Percentiles rank a stretch among this genome's conserved stretches.
These are phyloP conservation scores for Pouteria campechiana DNA, from an alignment of 179 eudicot species.

Conservation along the genomic window DNA sequence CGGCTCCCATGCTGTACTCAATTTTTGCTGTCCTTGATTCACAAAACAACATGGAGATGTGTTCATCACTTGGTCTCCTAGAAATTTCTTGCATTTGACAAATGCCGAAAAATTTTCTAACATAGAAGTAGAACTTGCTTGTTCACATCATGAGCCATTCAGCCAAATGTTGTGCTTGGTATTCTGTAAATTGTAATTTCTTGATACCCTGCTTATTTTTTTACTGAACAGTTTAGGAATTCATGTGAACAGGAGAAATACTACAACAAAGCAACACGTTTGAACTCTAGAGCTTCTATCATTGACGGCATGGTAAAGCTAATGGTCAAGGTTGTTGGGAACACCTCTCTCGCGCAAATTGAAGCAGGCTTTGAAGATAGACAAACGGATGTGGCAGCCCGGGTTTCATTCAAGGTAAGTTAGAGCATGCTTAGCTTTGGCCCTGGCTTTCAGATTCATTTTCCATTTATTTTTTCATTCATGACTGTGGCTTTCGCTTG, in stretches of 20 bases:
- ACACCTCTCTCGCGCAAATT: slow-evolving; percentile 27
- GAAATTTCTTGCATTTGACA: no score
- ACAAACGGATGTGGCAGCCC: slow-evolving; percentile 44
- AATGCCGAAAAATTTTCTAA: no score
- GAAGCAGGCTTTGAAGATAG: slow-evolving; percentile 52
- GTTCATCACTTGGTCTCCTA: no score
- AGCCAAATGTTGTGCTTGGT: no score
- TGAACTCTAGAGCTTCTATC: slow-evolving; percentile 33
- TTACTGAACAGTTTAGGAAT: no score
- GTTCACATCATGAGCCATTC: no score
- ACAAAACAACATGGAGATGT: no score
- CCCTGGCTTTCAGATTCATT: neutral
- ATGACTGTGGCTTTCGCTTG: neutral
- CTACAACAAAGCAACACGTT: slow-evolving; percentile 42
- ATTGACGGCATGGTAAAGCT: slow-evolving; percentile 25
- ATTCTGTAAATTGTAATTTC: no score
- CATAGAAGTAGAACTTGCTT: no score
- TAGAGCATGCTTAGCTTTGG: neutral
- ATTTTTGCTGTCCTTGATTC: no score
- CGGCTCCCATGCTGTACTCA: no score
- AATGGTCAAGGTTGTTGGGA: slow-evolving; percentile 31
- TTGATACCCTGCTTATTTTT: no score
- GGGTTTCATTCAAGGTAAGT: slow-evolving; percentile 80
- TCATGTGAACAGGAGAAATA: slow-evolving; percentile 38
- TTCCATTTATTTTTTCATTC: neutral